phyloP scores from a whole-genome alignment of 1,139 yeast genomes.

The Protomyces gravidus region DNA sequence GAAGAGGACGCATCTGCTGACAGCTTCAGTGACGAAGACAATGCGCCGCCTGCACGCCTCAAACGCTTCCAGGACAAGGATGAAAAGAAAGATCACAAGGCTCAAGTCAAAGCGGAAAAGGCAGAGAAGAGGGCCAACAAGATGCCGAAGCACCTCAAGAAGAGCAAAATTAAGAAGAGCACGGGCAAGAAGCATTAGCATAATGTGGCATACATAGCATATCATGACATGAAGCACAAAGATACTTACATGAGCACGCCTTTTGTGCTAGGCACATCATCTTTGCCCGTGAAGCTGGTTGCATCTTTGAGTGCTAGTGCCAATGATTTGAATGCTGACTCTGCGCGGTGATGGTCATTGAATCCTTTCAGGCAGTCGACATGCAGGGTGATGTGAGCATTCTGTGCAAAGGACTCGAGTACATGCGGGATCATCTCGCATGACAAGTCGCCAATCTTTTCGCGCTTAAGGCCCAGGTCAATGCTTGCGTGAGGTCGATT shows the following conservation, averaged over 20 bases:
- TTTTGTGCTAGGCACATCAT: constrained; percentile 93
- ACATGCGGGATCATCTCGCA: constrained; percentile 98
- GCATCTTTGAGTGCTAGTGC: constrained; percentile 92
- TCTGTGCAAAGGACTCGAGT: constrained; percentile 86
- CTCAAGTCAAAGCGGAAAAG: constrained; percentile 73
- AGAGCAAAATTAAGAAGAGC: constrained; percentile 40
- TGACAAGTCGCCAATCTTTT: constrained; percentile 84
- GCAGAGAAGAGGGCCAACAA: constrained; percentile 85
- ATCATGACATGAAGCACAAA: no score
- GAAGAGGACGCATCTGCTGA: constrained; percentile 43
- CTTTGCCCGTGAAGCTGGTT: constrained; percentile 69
- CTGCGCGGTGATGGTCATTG: constrained; percentile 95
- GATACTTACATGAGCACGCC: constrained; percentile 57
- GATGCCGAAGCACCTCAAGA: constrained; percentile 87
- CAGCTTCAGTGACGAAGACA: constrained; percentile 36
- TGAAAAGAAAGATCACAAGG: constrained; percentile 81
- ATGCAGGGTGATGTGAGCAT: constrained; percentile 84
- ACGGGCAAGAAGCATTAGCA: constrained; percentile 24
- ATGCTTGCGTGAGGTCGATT: constrained; percentile 89
- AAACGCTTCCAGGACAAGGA: constrained; percentile 60
- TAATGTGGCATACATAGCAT: not conserved
- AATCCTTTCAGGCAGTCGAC: constrained; percentile 90
- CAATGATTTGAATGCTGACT: constrained; percentile 90
- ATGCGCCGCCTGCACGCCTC: constrained; percentile 41
- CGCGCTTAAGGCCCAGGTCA: constrained; percentile 84